phyloP scores from a whole-genome alignment of 768 basidiomycete species.

The Suillus ampliporus region DNA sequence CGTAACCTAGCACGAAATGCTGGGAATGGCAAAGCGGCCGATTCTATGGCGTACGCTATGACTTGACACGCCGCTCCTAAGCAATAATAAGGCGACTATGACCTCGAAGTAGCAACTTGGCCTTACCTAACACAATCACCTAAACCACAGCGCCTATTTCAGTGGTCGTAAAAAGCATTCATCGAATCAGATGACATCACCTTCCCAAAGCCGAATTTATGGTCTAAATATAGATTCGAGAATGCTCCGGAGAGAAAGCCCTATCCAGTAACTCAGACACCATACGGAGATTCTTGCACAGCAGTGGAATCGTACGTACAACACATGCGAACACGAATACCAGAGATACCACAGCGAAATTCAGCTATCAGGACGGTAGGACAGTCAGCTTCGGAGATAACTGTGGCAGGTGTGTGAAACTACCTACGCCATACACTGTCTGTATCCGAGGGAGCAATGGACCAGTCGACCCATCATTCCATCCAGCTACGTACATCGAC shows the following conservation, averaged over 20 bases:
- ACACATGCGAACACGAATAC: slow-evolving; percentile 58
- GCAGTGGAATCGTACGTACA: slow-evolving; percentile 39
- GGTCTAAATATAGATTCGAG: slow-evolving; percentile 33
- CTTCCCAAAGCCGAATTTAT: slow-evolving; percentile 42
- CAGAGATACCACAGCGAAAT: slow-evolving; percentile 57
- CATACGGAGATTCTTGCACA: not conserved
- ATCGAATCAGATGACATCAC: slow-evolving; percentile 14
- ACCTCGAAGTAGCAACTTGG: not conserved
- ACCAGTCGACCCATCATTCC: slow-evolving; percentile 80
- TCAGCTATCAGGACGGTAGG: slow-evolving; percentile 41
- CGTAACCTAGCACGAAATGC: slow-evolving; percentile 47
- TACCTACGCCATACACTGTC: slow-evolving; percentile 51
- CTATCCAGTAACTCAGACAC: slow-evolving; percentile 16
- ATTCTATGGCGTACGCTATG: slow-evolving; percentile 41
- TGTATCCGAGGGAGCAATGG: slow-evolving; percentile 79
- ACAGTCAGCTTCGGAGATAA: not conserved
- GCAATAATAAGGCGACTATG: not conserved
- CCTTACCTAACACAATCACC: slow-evolving; percentile 36
- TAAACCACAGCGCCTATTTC: slow-evolving; percentile 1
- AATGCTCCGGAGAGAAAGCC: slow-evolving; percentile 41
- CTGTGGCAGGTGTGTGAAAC: not conserved
- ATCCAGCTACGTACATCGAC: slow-evolving; percentile 67
- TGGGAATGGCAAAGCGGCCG: slow-evolving; percentile 51
- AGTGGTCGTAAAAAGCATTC: not conserved
- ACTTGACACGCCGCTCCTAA: slow-evolving; percentile 37